These are phyloP conservation scores for Biancaea sappan DNA, from an alignment of 306 rosid genomes.

Conservation along the genomic window DNA sequence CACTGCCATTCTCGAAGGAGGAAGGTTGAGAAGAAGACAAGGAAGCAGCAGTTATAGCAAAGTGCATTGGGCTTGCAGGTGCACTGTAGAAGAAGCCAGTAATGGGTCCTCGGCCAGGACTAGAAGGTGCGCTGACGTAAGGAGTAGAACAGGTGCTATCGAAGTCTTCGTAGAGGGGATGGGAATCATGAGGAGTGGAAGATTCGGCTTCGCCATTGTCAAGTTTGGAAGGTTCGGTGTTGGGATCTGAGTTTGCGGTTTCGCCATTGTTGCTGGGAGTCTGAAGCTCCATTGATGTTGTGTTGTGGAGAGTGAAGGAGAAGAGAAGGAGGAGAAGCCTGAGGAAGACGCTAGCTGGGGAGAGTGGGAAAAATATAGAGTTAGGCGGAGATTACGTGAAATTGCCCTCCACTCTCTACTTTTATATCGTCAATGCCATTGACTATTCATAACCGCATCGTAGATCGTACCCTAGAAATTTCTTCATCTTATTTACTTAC, in stretches of 20 bases:
- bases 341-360: constrained; percentile 10
- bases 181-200: constrained; percentile 25
- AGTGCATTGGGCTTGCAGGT: constrained; percentile 95
- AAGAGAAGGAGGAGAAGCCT: neutral
- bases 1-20: neutral
- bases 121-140: constrained; percentile 92
- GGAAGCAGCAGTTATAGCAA: constrained; percentile 50
- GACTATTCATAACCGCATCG: neutral
- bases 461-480: neutral
- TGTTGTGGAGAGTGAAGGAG: neutral
- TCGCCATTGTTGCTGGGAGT: constrained; percentile 37
- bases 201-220: constrained; percentile 35
- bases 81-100: constrained; percentile 88
- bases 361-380: neutral
- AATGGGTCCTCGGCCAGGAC: constrained; percentile 73
- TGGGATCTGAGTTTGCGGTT: constrained; percentile 7
- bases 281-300: constrained; percentile 52
- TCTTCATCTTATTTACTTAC: no score
- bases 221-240: constrained; percentile 32
- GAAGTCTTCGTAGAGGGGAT: constrained; percentile 51
- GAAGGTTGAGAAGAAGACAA: constrained; percentile 9
- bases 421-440: constrained; percentile 43
- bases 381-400: neutral
- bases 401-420: neutral
- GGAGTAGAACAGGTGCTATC: constrained; percentile 95